These are phyloP conservation scores for Quaeritorhiza haematococci DNA, from an alignment of 371 early-diverging fungal species.

Conservation along the genomic window DNA sequence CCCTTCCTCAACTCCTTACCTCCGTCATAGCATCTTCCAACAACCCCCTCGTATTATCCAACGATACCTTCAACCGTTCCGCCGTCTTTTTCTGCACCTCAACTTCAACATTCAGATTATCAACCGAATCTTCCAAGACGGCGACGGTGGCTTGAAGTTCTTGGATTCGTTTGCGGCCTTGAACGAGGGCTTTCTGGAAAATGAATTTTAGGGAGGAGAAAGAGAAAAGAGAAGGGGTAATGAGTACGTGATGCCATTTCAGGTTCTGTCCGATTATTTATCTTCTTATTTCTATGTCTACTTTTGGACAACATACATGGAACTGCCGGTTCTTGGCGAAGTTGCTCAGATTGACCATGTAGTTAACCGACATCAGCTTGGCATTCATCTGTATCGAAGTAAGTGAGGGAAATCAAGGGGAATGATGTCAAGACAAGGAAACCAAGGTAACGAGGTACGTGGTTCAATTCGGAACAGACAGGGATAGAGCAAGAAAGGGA, in stretches of 20 bases:
- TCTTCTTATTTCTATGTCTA: not conserved
- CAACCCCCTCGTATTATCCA: conserved; percentile 22
- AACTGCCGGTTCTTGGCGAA: conserved; percentile 28
- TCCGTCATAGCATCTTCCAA: conserved; percentile 24
- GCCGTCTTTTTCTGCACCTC: conserved; percentile 22
- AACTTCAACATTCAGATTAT: conserved; percentile 18
- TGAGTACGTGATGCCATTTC: not conserved
- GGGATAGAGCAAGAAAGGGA: no score
- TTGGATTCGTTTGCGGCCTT: conserved; percentile 20
- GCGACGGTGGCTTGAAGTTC: conserved; percentile 28
- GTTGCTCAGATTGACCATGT: conserved; percentile 32
- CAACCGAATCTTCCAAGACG: conserved; percentile 20
- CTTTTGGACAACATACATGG: not conserved
- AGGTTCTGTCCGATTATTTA: not conserved
- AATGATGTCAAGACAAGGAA: no score
- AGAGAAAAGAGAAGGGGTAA: not conserved
- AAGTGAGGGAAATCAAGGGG: not conserved
- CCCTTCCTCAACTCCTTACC: conserved; percentile 8
- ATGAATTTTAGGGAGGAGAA: not conserved
- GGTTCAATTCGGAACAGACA: not conserved
- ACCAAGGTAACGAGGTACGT: not conserved
- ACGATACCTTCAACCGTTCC: conserved; percentile 16
- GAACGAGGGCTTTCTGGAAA: conserved; percentile 13
- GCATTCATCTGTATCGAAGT: conserved; percentile 16
- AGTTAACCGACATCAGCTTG: conserved; percentile 28